Percentiles rank a stretch among this genome's conserved stretches.
These are phyloP conservation scores for Colletotrichum nymphaeae DNA, from an alignment of 2,329 filamentous ascomycete species.

Conservation along the genomic window DNA sequence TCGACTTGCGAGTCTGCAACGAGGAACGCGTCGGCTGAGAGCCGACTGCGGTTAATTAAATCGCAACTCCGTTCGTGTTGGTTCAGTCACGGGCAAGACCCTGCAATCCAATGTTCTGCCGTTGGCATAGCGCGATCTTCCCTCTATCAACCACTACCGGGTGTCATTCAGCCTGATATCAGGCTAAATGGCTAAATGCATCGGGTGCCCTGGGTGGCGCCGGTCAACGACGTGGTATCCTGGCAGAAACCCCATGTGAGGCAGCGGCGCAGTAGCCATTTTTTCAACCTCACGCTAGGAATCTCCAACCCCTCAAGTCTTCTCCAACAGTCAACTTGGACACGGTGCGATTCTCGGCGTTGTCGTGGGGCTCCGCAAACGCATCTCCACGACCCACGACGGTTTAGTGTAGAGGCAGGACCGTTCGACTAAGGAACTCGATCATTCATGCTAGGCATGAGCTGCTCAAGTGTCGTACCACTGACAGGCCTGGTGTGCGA, in stretches of 20 bases:
- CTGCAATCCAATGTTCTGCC: background rate
- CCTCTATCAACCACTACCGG: background rate
- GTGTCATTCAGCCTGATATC: constrained; percentile 23
- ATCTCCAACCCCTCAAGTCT: background rate
- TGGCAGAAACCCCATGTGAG: constrained; percentile 11
- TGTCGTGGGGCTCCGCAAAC: background rate
- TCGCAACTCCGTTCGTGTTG: constrained; percentile 15
- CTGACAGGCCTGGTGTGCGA: constrained; percentile 4
- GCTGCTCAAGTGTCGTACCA: background rate
- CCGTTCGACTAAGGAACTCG: background rate
- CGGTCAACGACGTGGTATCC: constrained; percentile 5
- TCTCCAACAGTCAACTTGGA: background rate
- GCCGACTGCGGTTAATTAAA: background rate
- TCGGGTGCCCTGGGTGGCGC: constrained; percentile 8
- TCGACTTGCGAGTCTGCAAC: background rate
- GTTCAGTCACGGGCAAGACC: background rate
- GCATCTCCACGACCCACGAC: background rate
- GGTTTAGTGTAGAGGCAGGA: background rate
- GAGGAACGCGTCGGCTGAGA: background rate
- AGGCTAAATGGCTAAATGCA: constrained; percentile 32
- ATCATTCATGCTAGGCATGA: background rate
- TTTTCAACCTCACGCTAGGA: background rate
- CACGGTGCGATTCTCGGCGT: background rate
- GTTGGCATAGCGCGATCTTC: constrained; percentile 16
- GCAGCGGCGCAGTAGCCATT: constrained; percentile 8